Conservation (phyloP, 306 rosid species). For the Cucumis melo region DNA sequence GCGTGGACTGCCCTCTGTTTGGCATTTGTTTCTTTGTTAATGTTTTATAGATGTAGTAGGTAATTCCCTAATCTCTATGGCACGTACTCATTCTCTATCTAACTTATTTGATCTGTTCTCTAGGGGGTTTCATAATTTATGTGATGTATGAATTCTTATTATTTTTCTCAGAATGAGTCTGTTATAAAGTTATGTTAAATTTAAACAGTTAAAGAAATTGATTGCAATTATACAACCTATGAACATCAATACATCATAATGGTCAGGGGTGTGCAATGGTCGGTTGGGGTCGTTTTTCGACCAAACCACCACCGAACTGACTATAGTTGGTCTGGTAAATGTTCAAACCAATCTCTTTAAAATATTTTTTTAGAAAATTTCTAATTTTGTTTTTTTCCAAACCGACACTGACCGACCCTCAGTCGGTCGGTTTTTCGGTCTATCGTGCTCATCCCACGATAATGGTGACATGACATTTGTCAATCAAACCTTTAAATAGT, state of each 20-base stretch:
- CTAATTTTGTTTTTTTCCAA: too few species aligned
- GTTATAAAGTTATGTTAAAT: background rate
- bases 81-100: background rate
- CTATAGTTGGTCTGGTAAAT: too few species aligned
- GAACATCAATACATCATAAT: background rate
- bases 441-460: background rate
- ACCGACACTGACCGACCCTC: too few species aligned
- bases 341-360: too few species aligned
- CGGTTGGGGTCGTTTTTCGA: too few species aligned
- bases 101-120: background rate
- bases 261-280: too few species aligned
- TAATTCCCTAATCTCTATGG: conserved; percentile 17
- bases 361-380: too few species aligned
- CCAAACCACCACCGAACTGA: too few species aligned
- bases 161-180: background rate
- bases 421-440: too few species aligned
- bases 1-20: conserved; percentile 64
- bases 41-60: conserved; percentile 89
- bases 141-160: background rate
- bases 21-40: conserved; percentile 39
- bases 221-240: background rate
- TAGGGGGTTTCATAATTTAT: background rate
- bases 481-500: too few species aligned
- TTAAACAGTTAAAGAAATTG: background rate
- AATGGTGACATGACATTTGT: too few species aligned